Evolutionary conservation across 2,329 filamentous ascomycete species (phyloP).

Genomic region (Cytospora paraplurivora): DNA sequence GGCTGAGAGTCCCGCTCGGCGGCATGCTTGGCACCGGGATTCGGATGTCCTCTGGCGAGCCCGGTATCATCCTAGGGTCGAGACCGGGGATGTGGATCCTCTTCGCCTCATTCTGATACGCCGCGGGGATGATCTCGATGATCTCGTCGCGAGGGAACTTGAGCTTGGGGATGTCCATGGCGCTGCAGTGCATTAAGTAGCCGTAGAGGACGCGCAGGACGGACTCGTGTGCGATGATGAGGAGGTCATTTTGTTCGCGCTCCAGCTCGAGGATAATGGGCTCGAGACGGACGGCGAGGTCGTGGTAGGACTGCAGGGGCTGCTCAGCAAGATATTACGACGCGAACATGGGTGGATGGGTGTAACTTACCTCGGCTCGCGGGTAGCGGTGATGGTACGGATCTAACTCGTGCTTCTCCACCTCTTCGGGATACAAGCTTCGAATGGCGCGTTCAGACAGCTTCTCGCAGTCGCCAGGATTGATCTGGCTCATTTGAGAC

Average conservation of each 20-base stretch:
- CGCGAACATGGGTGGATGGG: constrained; percentile 22
- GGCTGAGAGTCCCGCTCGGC: constrained; percentile 46
- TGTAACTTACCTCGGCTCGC: constrained; percentile 73
- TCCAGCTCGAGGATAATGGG: constrained; percentile 97
- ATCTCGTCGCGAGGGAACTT: constrained; percentile 96
- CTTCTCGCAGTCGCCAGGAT: constrained; percentile 94
- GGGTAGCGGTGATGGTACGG: constrained; percentile 98
- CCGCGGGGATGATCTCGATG: constrained; percentile 96
- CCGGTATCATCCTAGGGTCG: constrained; percentile 68
- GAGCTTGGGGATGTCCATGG: constrained; percentile 88
- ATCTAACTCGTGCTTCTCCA: constrained; percentile 88
- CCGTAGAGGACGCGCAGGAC: constrained; percentile 96
- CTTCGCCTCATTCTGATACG: constrained; percentile 94
- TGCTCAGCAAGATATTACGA: constrained; percentile 18
- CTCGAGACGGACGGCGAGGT: constrained; percentile 95
- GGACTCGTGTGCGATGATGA: constrained; percentile 97
- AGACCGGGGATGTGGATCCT: constrained; percentile 80
- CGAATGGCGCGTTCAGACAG: constrained; percentile 83
- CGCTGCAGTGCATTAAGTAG: constrained; percentile 98
- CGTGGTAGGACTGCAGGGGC: constrained; percentile 82
- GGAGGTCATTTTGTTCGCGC: constrained; percentile 93
- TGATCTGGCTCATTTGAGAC: constrained; percentile 95
- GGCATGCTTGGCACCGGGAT: constrained; percentile 65
- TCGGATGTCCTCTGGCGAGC: constrained; percentile 78
- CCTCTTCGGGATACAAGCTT: constrained; percentile 83